These are phyloP conservation scores for Irineochytrium annulatum DNA, from an alignment of 192 early-diverging fungal genomes.

Conservation along the genomic window DNA sequence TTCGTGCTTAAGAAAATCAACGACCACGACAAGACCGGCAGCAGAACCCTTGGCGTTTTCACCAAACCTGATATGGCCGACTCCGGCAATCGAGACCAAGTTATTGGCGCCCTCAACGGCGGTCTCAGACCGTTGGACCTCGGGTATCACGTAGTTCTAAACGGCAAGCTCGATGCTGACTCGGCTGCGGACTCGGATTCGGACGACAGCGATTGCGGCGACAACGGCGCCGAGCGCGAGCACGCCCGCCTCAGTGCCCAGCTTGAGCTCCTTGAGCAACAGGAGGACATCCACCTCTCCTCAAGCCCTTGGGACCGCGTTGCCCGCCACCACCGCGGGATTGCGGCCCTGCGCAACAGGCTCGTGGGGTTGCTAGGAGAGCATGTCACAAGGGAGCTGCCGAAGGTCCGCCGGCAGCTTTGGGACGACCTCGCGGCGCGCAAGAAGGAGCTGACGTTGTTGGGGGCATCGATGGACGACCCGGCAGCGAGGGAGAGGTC, in stretches of 20 bases:
- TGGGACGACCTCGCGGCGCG: no score
- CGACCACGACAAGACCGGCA: constrained; percentile 16
- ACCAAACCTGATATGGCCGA: constrained; percentile 34
- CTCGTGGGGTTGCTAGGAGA: constrained; percentile 10
- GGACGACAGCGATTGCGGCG: background rate
- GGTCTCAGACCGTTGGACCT: constrained; percentile 11
- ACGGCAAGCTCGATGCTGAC: no score
- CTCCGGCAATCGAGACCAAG: background rate
- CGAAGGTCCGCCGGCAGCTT: no score
- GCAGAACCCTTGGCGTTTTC: constrained; percentile 25
- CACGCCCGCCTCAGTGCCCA: constrained; percentile 9
- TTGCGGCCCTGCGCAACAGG: constrained; percentile 10
- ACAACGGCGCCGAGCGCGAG: constrained; percentile 8
- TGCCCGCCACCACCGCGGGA: background rate
- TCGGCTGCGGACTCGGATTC: constrained; percentile 19
- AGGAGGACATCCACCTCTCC: no score
- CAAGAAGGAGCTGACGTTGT: no score
- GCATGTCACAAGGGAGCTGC: background rate
- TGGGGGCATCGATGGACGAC: no score
- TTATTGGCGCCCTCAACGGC: constrained; percentile 25
- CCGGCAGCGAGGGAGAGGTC: no score
- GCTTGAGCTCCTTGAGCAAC: no score
- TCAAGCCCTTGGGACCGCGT: background rate
- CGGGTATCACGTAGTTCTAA: constrained; percentile 25
- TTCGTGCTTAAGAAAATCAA: constrained; percentile 22